phyloP scores from a whole-genome alignment of 2,329 filamentous ascomycete genomes.

The Colletotrichum viniferum region DNA sequence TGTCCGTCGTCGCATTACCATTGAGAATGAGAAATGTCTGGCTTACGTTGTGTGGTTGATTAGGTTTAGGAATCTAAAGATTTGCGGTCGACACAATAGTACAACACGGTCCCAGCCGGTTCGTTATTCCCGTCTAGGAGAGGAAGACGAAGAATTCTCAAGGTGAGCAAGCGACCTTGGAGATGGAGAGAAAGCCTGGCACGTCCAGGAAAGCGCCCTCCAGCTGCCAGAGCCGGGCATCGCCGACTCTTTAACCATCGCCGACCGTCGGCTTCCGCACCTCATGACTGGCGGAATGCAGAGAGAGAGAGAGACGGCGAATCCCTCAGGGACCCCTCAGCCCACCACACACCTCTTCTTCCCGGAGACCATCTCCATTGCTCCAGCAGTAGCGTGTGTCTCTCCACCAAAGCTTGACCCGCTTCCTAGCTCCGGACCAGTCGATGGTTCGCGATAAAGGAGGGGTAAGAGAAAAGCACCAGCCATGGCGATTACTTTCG shows the following conservation, averaged over 20 bases:
- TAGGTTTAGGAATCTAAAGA: background rate
- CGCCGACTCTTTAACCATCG: slow-evolving; percentile 4
- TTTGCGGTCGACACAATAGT: background rate
- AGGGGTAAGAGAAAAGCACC: background rate
- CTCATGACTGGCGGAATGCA: background rate
- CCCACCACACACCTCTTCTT: background rate
- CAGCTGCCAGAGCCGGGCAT: background rate
- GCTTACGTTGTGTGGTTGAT: background rate
- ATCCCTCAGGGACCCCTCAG: background rate
- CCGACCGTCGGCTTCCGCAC: background rate
- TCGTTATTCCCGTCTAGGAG: background rate
- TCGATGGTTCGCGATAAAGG: slow-evolving; percentile 17
- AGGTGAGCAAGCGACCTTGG: background rate
- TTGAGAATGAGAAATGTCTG: background rate
- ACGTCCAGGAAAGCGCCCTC: no score
- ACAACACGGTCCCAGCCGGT: background rate
- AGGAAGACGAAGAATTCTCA: background rate
- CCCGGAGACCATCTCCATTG: background rate
- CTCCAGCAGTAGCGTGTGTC: background rate
- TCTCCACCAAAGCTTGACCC: slow-evolving; percentile 1
- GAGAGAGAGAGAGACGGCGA: background rate
- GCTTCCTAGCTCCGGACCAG: slow-evolving; percentile 4
- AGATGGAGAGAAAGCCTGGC: background rate
- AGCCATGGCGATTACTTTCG: background rate
- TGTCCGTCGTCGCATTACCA: background rate